Base-by-base conservation (phyloP, 2,329 filamentous ascomycete genomes). In the Aspergillus aculeatus region DNA sequence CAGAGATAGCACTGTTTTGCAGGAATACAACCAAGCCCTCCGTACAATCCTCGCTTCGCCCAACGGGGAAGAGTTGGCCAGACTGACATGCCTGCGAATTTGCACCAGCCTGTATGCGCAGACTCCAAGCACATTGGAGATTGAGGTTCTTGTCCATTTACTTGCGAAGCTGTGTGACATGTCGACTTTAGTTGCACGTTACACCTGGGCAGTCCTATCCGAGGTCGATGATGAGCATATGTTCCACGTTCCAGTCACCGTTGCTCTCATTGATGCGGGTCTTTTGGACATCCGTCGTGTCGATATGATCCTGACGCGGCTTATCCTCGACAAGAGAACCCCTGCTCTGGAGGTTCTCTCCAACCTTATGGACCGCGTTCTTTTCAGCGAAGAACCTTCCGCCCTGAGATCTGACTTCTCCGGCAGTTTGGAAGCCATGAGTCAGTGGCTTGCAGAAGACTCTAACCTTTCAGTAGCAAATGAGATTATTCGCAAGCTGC, bases 321-420 rank as follows among this genome's bases (percentile, higher is more conserved):
- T 89, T 2, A 82, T 98, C 21, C 81, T 86, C 57, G 83, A 88
- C 58, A 86, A 87, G 60, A 91, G 92, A 62, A 83, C 87, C 7
- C 83, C 84, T 23, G 91, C 90, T 1, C 78, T 97, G 3, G 86
- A 92, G 58, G 90, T 96, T 71, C 82, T 98, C n/a, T 86, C 89
- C 54, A 87, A 88, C 48, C 81, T 97, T 48, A 81, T 96, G 64
- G 89, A 95, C 65, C 85, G 91, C 48, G 85, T 93, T 0, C 79
- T 97, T 9, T 84, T 96, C 53, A 90, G 86, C 66, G 90, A 92
- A 51, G 86, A 88, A 49, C 91, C 92, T 0, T 84, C 89, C 44
- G 90, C 89, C 1, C 80, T 97, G 51, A 90, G 92, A 67, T 88
- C 92, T 1, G 92, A 98, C 76, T 96, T 97, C 70, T 88, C 91